Evolutionary conservation across 1,284 basidiomycete genomes (phyloP), one percentile per base, ranked within the genome.

Genomic region (Binderoboletus segoi): DNA sequence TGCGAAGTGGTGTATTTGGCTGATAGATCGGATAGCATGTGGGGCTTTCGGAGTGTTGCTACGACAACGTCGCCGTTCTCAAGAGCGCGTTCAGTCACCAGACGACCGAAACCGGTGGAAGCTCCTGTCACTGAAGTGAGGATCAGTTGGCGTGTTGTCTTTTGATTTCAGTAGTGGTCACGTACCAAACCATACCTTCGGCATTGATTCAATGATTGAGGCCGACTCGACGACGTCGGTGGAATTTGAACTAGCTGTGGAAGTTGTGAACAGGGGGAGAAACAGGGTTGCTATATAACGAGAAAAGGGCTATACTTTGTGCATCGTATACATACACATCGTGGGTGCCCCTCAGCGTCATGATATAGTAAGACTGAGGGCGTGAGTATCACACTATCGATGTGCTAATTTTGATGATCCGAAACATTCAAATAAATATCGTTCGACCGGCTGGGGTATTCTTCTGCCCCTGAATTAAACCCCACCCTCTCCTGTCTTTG

Each of bases 31-130:
- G 58, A 53, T 45, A 73, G 45, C 48, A 55, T 55, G 21, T 53
- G 53, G 13, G 67, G 66, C 7, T 58, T 70, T 42, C 71, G 68
- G n/a, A 73, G 62, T 11, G 73, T 67, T 26, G 73, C 73, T 13
- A 74, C 59, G 4, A 73, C 73, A 20, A 44, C 53, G 41, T 73
- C 66, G 6, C 73, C 73, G 16, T 57, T 53, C 28, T 56, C 61
- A 42, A 75, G 58, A 8, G 66, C 62, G 44, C 4, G 13, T 50
- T 73, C 73, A 20, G 61, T 60, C 4, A 66, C 40, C 5, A 66
- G 53, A 41, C 63, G 67, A 4, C 71, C 71, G 13, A 75, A 65
- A 26, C 71, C 72, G 3, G 60, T 61, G 10, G 73, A 73, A 26
- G 66, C 57, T 41, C 73, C 71, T n/a, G 71, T 72, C 23, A 72